Conservation (phyloP, 2,329 filamentous ascomycete species). For the Teratosphaeria viscida region DNA sequence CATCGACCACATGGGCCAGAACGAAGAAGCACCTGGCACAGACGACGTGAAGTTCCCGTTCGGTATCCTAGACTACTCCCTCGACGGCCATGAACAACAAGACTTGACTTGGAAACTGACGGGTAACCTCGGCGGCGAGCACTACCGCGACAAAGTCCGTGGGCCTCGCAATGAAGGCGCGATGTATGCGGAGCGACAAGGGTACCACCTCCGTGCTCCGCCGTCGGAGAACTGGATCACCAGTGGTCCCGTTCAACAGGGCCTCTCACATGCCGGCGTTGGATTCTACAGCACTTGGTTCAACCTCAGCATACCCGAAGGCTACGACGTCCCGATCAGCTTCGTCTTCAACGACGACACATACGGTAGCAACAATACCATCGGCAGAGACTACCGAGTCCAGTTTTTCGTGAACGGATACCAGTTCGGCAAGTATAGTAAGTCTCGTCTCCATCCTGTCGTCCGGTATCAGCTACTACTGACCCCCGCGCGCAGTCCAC, state of each 20-base stretch:
- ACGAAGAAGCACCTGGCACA: slow-evolving; percentile 45
- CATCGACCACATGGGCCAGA: slow-evolving; percentile 62
- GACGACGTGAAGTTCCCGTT: slow-evolving; percentile 54
- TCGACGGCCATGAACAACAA: slow-evolving; percentile 34
- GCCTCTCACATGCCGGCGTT: slow-evolving; percentile 43
- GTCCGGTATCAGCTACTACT: background rate
- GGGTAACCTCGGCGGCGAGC: slow-evolving; percentile 57
- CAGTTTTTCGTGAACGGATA: slow-evolving; percentile 67
- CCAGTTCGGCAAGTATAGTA: slow-evolving; percentile 54
- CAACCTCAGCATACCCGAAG: slow-evolving; percentile 42
- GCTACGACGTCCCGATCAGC: slow-evolving; percentile 51
- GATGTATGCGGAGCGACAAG: slow-evolving; percentile 52
- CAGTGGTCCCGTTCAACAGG: slow-evolving; percentile 28
- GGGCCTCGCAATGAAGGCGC: slow-evolving; percentile 59
- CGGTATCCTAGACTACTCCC: slow-evolving; percentile 51
- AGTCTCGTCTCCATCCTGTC: background rate
- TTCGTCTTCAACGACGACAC: slow-evolving; percentile 40
- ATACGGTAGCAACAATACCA: slow-evolving; percentile 13
- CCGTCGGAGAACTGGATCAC: slow-evolving; percentile 37
- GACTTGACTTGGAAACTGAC: slow-evolving; percentile 55
- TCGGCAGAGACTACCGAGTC: slow-evolving; percentile 40
- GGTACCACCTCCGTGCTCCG: slow-evolving; percentile 49
- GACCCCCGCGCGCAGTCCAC: slow-evolving; percentile 30
- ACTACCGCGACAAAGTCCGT: slow-evolving; percentile 48
- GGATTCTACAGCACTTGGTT: slow-evolving; percentile 50